phyloP scores from a whole-genome alignment of 352 stramenopile species.

The Globisporangium nagaii region DNA sequence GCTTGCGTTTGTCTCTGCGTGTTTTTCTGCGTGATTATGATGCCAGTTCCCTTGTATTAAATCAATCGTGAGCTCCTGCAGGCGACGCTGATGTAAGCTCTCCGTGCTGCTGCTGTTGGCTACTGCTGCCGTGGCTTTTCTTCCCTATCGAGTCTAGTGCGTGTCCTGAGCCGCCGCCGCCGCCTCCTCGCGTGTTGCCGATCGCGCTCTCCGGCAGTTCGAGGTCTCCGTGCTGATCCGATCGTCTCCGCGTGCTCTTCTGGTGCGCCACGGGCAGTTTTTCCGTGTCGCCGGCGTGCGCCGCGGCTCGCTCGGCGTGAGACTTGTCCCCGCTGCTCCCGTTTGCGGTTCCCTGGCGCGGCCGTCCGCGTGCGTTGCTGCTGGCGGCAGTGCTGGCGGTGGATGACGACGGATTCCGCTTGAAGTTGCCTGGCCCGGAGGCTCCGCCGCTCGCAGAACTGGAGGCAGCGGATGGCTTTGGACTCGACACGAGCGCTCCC shows the following conservation, averaged over 20 bases:
- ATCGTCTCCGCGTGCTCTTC: slow-evolving; percentile 40
- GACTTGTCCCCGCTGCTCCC: slow-evolving; percentile 23
- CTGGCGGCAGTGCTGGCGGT: slow-evolving; percentile 13
- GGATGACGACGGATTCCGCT: slow-evolving; percentile 39
- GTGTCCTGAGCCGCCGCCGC: slow-evolving; percentile 9
- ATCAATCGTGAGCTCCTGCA: slow-evolving; percentile 10
- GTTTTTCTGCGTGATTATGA: background rate
- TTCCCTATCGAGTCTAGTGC: slow-evolving; percentile 21
- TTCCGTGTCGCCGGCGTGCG: slow-evolving; percentile 34
- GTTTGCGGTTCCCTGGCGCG: slow-evolving; percentile 25
- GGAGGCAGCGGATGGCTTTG: slow-evolving; percentile 2
- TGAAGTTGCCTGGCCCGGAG: slow-evolving; percentile 23
- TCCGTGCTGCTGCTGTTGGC: slow-evolving; percentile 9
- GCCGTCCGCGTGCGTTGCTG: slow-evolving; percentile 26
- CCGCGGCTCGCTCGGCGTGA: slow-evolving; percentile 38
- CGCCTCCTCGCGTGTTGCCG: slow-evolving; percentile 10
- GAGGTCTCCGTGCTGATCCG: slow-evolving; percentile 35
- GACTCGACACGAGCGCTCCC: slow-evolving; percentile 18
- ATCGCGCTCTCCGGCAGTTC: slow-evolving; percentile 8
- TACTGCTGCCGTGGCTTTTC: slow-evolving; percentile 15
- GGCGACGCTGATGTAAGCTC: slow-evolving; percentile 5
- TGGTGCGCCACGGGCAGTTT: slow-evolving; percentile 39
- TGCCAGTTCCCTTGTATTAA: background rate
- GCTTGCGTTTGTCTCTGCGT: background rate
- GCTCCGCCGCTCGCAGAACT: slow-evolving; percentile 2